A percentile compares a stretch with the other conserved stretches of the same genome.
These are phyloP conservation scores for Colletotrichum cuscutae DNA, from an alignment of 2,329 filamentous ascomycete species.

Conservation along the genomic window DNA sequence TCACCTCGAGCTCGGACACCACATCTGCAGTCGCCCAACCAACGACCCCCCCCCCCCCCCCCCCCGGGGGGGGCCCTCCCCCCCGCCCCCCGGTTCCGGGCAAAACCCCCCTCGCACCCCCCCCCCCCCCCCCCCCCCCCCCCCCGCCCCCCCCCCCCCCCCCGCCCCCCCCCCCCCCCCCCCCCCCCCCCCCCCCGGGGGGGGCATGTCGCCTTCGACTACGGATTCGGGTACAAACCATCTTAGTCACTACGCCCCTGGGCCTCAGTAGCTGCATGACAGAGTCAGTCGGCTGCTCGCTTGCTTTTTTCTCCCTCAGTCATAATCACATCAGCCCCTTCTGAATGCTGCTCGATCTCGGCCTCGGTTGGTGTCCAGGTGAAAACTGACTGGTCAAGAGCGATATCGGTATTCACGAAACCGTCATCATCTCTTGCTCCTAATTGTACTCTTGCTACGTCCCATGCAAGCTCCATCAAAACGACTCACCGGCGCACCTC, in stretches of 20 bases:
- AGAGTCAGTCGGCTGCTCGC: slow-evolving; percentile 27
- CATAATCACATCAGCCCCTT: slow-evolving; percentile 7
- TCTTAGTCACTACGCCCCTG: not conserved
- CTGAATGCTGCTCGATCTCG: not conserved
- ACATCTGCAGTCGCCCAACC: slow-evolving; percentile 11
- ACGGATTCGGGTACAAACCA: too few relatives aligned
- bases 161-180: not conserved
- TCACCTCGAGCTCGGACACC: slow-evolving; percentile 15
- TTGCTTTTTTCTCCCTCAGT: slow-evolving; percentile 16
- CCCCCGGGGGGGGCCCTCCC: too few relatives aligned
- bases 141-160: not conserved
- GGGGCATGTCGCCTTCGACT: not conserved
- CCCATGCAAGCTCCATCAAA: not conserved
- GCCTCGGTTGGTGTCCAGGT: not conserved
- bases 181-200: not conserved
- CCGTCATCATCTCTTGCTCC: not conserved
- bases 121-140: not conserved
- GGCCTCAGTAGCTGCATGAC: slow-evolving; percentile 21
- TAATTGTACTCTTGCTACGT: not conserved
- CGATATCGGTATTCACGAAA: not conserved
- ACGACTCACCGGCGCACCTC: not conserved
- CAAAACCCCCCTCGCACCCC: too few relatives aligned
- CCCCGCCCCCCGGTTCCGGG: too few relatives aligned
- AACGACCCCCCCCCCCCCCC: not conserved
- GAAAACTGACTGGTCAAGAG: not conserved